Evolutionary conservation across 2,329 filamentous ascomycete genomes (phyloP), one percentile per base, ranked within the genome.

Genomic region (Cladobotryum mycophilum): DNA sequence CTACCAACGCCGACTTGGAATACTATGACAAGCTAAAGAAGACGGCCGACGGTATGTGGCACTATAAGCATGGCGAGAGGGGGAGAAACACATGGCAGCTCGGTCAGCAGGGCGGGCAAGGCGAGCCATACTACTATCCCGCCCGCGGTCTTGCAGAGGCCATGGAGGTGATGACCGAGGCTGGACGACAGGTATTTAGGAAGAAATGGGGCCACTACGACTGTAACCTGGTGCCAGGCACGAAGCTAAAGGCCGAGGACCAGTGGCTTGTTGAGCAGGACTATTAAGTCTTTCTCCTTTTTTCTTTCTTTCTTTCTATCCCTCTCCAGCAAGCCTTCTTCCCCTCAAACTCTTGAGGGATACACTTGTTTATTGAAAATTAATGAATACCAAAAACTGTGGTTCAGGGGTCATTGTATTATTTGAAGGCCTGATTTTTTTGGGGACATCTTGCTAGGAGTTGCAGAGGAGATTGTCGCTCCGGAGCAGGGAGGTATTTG

Each of bases 101-200:
- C 3, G 69, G 70, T 30, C 78, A 81, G 58, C 68, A 64, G 5
- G 77, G 77, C 30, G 78, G 78, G 1, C 47, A 69, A 20, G 76
- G 74, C 13, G 78, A 81, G 59, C 76, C 76, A 1, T 81, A 73
- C 53, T 76, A 79, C 60, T 73, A 78, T 53, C 66, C 75, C 47
- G 55, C 71, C 0, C 68, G 68, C 2, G 77, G 76, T 1, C 65
- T 78, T 47, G 66, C 70, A 4, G 61, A 66, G 43, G 71, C 65
- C 1, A 69, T 78, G 50, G 66, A 70, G 51, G 64, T 77, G 46
- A 60, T 73, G 15, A 74, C 72, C 25, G 73, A 75, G 55, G 67
- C 71, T 15, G 75, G 75, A 0, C 60, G 65, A n/a, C 64, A 67
- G 52, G 63, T 73, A 7, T 71, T 64, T 52, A 58, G 61, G 9